These are phyloP conservation scores for Hypoxylon rubiginosum DNA, from an alignment of 2,329 filamentous ascomycete species.

Conservation along the genomic window DNA sequence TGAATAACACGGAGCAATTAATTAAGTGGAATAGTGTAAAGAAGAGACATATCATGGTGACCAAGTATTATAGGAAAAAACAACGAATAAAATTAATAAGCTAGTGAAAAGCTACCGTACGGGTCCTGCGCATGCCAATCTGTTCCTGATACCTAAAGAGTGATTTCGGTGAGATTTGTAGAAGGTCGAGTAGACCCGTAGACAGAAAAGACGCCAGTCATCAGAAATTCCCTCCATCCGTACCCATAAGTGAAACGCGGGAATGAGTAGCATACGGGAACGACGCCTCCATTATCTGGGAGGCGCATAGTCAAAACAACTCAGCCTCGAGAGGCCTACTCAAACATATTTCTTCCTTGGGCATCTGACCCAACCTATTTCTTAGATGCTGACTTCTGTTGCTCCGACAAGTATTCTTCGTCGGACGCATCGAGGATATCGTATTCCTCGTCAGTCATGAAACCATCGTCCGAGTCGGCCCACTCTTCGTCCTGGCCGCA, in stretches of 20 bases:
- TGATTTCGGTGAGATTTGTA: constrained; percentile 34
- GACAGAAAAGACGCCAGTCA: constrained; percentile 23
- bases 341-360: background rate
- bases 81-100: constrained; percentile 36
- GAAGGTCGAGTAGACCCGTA: constrained; percentile 6
- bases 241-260: constrained; percentile 10
- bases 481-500: constrained; percentile 71
- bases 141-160: constrained; percentile 42
- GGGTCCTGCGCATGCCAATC: constrained; percentile 34
- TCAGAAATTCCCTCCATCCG: constrained; percentile 17
- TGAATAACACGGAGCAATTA: background rate
- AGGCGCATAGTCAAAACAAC: background rate
- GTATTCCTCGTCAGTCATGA: constrained; percentile 97
- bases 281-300: constrained; percentile 13
- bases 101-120: constrained; percentile 23
- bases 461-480: constrained; percentile 76
- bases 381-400: constrained; percentile 56
- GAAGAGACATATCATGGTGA: background rate
- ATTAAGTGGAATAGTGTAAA: no score
- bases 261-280: constrained; percentile 27
- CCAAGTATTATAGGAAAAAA: background rate
- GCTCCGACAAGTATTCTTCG: constrained; percentile 78
- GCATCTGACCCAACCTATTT: constrained; percentile 41
- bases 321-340: background rate
- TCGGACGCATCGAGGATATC: constrained; percentile 96